Evolutionary conservation across 148 eudicot genomes (phyloP).

Genomic region (Rhododendron vialii): DNA sequence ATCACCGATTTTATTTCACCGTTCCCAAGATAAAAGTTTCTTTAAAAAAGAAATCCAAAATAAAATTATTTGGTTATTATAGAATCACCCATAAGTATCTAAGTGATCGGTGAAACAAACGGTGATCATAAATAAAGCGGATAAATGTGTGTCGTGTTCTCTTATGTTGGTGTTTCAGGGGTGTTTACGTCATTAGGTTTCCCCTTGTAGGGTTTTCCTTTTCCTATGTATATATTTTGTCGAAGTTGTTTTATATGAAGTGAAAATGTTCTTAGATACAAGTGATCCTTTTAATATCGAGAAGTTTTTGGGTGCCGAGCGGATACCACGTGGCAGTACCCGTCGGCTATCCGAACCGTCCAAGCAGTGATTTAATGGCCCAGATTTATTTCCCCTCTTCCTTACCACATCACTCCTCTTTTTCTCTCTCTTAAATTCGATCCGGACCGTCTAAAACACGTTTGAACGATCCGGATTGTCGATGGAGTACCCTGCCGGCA

Average conservation of each 20-base stretch:
- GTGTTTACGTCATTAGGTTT: background rate
- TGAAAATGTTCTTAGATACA: background rate
- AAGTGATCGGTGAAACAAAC: background rate
- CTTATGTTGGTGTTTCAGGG: background rate
- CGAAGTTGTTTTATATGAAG: background rate
- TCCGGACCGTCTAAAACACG: no score
- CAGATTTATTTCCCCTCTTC: no score
- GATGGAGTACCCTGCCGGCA: no score
- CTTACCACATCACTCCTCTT: no score
- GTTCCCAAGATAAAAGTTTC: background rate
- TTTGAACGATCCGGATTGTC: no score
- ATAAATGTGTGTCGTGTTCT: background rate
- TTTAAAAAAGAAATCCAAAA: no score
- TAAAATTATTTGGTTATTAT: background rate
- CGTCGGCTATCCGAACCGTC: no score
- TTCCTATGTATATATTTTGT: background rate
- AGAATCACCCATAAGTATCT: background rate
- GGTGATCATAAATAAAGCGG: background rate
- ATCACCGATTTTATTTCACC: background rate
- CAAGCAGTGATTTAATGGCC: no score
- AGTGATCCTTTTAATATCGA: no score
- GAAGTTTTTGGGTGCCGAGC: no score
- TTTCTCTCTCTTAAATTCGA: no score
- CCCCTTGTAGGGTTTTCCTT: background rate
- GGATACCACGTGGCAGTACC: accelerated